Conservation (phyloP, 306 rosid species). For the Pterocarpus macrocarpus region DNA sequence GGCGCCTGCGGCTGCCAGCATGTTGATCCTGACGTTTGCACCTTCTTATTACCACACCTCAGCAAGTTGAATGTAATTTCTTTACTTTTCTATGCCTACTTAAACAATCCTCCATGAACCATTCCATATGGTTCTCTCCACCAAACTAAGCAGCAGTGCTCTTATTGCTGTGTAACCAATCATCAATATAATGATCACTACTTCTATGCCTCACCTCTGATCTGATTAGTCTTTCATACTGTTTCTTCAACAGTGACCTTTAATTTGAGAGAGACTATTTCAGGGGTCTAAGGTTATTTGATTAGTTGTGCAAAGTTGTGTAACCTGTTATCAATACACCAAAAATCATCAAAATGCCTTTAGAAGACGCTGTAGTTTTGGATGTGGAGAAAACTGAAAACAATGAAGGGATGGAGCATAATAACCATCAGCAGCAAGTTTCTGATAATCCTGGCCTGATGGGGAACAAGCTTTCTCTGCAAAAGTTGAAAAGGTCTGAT, state of each 20-base stretch:
- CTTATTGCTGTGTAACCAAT: no score
- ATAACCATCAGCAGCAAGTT: not conserved
- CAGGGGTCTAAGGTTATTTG: not conserved
- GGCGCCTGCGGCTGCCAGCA: not conserved
- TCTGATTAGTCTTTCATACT: no score
- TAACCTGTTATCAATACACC: no score
- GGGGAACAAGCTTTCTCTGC: slow-evolving; percentile 17
- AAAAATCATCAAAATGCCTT: not conserved
- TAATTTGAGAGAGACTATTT: not conserved
- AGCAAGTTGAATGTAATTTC: not conserved
- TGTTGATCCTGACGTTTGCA: not conserved
- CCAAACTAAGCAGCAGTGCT: not conserved
- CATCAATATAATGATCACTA: not conserved
- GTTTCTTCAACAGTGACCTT: not conserved
- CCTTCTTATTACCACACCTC: not conserved
- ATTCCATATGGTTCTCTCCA: not conserved
- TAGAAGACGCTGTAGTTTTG: not conserved
- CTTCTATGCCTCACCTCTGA: not conserved
- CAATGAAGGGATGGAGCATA: not conserved
- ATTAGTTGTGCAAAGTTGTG: not conserved
- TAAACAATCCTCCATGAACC: not conserved
- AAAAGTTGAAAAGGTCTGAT: slow-evolving; percentile 24
- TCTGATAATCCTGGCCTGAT: not conserved
- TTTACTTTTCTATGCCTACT: not conserved
- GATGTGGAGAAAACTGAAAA: not conserved